Evolutionary conservation across 2,329 filamentous ascomycete genomes (phyloP).

Genomic region (Aureobasidium sp.): DNA sequence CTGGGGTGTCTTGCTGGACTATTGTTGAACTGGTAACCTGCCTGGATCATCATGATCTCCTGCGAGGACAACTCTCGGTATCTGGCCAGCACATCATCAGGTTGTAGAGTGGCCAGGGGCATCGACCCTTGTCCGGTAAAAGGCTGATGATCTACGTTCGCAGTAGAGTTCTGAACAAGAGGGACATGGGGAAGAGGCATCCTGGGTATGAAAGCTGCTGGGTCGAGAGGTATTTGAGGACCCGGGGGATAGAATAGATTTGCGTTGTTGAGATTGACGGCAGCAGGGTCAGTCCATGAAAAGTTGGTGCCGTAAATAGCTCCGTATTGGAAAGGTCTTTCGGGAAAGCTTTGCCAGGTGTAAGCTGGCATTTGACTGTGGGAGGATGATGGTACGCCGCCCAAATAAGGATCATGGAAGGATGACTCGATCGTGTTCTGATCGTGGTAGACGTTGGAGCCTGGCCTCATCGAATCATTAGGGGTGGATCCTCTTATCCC

Average conservation of each 20-base stretch:
- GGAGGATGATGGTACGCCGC: background rate
- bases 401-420: background rate
- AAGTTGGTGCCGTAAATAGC: background rate
- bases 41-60: background rate
- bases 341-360: background rate
- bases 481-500: constrained; percentile 1
- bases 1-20: background rate
- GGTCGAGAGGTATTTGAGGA: background rate
- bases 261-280: background rate
- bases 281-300: background rate
- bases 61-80: background rate
- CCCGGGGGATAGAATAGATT: background rate
- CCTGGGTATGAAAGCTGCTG: background rate
- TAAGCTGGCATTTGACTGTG: background rate
- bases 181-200: background rate
- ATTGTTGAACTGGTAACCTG: background rate
- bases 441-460: background rate
- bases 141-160: background rate
- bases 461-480: background rate
- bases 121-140: background rate
- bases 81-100: background rate
- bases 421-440: background rate
- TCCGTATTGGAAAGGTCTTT: background rate
- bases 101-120: background rate
- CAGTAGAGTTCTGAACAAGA: background rate